phyloP scores from a whole-genome alignment of 2,329 filamentous ascomycete genomes.

The Phyllosticta citribraziliensis region DNA sequence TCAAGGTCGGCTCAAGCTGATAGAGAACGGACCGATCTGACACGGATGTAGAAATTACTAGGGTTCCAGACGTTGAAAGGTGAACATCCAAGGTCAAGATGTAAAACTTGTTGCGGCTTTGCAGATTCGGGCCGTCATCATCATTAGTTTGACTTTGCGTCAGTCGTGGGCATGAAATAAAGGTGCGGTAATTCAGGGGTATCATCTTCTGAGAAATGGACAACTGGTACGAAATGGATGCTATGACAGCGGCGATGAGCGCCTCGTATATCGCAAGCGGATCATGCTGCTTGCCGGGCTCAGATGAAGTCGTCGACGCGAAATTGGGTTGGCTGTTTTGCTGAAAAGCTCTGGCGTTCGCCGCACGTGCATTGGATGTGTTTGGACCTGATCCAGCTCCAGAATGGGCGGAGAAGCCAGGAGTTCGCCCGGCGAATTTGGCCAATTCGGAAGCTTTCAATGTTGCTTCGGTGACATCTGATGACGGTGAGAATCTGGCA shows the following conservation, averaged over 20 bases:
- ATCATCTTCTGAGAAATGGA: constrained; percentile 23
- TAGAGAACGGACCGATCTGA: background rate
- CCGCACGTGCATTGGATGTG: constrained; percentile 7
- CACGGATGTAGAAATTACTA: constrained; percentile 11
- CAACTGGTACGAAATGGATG: constrained; percentile 24
- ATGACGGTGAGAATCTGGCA: constrained; percentile 15
- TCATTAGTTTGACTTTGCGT: constrained; percentile 10
- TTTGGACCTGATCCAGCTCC: constrained; percentile 9
- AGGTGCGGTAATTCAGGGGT: constrained; percentile 29
- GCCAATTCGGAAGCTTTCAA: constrained; percentile 26
- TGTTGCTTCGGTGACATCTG: constrained; percentile 21
- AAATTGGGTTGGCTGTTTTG: constrained; percentile 12
- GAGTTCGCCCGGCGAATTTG: constrained; percentile 19
- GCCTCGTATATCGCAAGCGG: constrained; percentile 27
- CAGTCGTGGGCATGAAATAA: constrained; percentile 19
- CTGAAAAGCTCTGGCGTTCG: constrained; percentile 16
- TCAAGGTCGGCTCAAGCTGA: constrained; percentile 5
- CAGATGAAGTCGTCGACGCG: background rate
- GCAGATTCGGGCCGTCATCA: background rate
- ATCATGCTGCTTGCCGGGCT: constrained; percentile 21
- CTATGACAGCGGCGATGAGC: constrained; percentile 28
- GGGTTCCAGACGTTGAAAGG: constrained; percentile 11
- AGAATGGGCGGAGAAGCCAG: constrained; percentile 16
- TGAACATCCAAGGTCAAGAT: constrained; percentile 9
- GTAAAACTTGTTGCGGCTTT: background rate